Evolutionary conservation across 768 basidiomycete genomes (phyloP), one percentile per base, ranked within the genome.

Genomic region (Boletus subcaerulescens): DNA sequence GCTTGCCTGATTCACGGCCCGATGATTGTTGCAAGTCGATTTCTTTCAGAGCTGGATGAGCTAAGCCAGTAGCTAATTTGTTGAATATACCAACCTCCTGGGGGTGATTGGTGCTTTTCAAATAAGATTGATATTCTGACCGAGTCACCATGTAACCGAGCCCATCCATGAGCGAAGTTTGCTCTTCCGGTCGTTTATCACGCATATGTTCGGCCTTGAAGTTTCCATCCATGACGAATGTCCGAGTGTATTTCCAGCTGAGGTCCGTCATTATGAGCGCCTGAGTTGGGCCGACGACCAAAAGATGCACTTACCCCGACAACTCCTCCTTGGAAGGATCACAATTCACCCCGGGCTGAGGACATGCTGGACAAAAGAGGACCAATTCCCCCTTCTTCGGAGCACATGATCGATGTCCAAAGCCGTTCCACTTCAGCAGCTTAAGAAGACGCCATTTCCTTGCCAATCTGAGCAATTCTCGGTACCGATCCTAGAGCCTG

Each of bases 281-380:
- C 26, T 1, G 8, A 26, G 5, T 26, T 7, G 4, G 26, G 8
- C 26, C 8, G 7, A 26, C 7, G 26, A 26, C 8, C 26, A 1
- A 9, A 1, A 7, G 8, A 26, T 7, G 26, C 26, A 26, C 26
- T 26, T 9, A 26, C 26, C 8, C 26, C 4, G 26, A 26, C 8
- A 7, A 9, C 8, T 26, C 26, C 7, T 26, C 26, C 26, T 26
- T 0, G 4, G 26, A 26, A 26, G 26, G 26, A 8, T 26, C 8
- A 9, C 26, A 26, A 26, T 26, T 26, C 7, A 26, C 7, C 26
- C 26, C 26, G 0, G 26, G 65, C 15, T 69, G 67, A 4, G 65
- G 69, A 48, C 70, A 73, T 5, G 64, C 56, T 0, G 65, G 59
- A 18, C 71, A 69, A 12, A 66, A 61, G 1, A 68, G 26, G 0